Evolutionary conservation across 2,329 filamentous ascomycete genomes (phyloP).

Genomic region (Colletotrichum echinochloae): DNA sequence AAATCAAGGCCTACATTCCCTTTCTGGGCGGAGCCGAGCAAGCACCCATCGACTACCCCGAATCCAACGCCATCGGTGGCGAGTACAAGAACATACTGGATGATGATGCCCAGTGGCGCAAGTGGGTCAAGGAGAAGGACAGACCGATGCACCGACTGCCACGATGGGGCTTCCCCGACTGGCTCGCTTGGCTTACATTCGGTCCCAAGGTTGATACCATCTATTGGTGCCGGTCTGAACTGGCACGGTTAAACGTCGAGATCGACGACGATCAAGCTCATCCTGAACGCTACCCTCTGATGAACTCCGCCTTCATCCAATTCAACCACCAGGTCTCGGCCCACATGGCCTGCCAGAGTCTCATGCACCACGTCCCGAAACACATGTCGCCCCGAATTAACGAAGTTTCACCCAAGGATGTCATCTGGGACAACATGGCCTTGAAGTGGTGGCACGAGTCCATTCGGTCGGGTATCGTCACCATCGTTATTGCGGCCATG

Average conservation of each 20-base stretch:
- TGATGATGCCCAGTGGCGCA: conserved; percentile 79
- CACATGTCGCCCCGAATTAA: conserved; percentile 93
- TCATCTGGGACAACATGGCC: conserved; percentile 98
- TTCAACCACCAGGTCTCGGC: conserved; percentile 98
- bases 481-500: conserved; percentile 77
- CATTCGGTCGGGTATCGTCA: conserved; percentile 74
- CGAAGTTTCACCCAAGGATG: conserved; percentile 93
- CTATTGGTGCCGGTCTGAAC: conserved; percentile 86
- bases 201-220: conserved; percentile 95
- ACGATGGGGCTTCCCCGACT: conserved; percentile 66
- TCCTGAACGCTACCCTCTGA: conserved; percentile 86
- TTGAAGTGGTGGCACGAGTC: conserved; percentile 95
- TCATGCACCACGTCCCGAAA: conserved; percentile 90
- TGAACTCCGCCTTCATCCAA: conserved; percentile 98
- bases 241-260: conserved; percentile 89
- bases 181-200: conserved; percentile 83
- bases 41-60: conserved; percentile 66
- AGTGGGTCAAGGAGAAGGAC: conserved; percentile 83
- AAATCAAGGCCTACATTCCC: conserved; percentile 62
- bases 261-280: conserved; percentile 91
- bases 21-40: conserved; percentile 59
- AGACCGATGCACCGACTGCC: conserved; percentile 87
- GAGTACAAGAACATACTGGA: conserved; percentile 62
- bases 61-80: conserved; percentile 70
- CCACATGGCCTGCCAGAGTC: conserved; percentile 96